phyloP scores from a whole-genome alignment of 768 basidiomycete genomes.

The Rhizopogon salebrosus region DNA sequence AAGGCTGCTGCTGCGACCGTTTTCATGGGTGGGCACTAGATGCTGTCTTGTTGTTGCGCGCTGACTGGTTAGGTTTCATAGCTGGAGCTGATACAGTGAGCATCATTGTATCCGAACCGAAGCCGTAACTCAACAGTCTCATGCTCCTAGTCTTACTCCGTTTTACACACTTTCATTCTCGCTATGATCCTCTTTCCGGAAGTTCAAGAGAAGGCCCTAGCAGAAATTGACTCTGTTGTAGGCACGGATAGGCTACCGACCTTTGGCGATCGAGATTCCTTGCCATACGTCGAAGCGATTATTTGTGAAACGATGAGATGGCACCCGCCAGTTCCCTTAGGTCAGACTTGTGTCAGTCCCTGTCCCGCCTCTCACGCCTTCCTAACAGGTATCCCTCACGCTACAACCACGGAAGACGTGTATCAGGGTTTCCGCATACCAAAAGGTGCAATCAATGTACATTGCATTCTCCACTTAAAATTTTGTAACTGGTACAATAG shows the following conservation, averaged over 20 bases:
- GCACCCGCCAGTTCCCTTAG: not conserved
- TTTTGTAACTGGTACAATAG: not conserved
- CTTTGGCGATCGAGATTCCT: not conserved
- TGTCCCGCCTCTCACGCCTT: not conserved
- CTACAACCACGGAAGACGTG: not conserved
- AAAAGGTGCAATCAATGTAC: not conserved
- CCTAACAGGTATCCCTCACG: not conserved
- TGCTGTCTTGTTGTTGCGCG: not conserved
- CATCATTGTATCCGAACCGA: not conserved
- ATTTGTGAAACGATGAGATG: slow-evolving; percentile 6
- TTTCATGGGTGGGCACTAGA: not conserved
- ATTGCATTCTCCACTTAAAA: too few species aligned
- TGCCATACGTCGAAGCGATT: slow-evolving; percentile 7
- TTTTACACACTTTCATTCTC: slow-evolving; percentile 1
- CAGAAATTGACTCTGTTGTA: slow-evolving; percentile 2
- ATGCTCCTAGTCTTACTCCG: not conserved
- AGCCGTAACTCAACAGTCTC: not conserved
- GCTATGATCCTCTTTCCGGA: slow-evolving; percentile 7
- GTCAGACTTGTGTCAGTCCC: not conserved
- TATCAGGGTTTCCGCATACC: not conserved
- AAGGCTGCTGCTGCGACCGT: not conserved
- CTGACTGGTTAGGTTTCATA: not conserved
- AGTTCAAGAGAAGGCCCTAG: slow-evolving; percentile 3
- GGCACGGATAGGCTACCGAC: not conserved
- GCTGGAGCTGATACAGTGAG: not conserved